Evolutionary conservation across 2,329 filamentous ascomycete species (phyloP).

Genomic region (Coniochaeta hoffmannii): DNA sequence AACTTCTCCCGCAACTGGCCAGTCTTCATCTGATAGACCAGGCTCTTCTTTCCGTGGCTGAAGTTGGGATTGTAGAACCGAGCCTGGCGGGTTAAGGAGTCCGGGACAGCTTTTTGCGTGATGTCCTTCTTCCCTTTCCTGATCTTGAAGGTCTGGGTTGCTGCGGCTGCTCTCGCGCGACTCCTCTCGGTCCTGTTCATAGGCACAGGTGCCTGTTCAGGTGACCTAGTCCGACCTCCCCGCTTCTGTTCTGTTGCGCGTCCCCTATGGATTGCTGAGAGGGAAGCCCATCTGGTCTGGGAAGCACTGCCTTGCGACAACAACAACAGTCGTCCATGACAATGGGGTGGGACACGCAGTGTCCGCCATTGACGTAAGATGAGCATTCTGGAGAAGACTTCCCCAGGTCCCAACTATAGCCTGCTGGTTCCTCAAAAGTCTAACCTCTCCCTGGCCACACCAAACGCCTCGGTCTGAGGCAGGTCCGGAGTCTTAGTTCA

Average conservation of each 20-base stretch:
- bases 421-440: not conserved
- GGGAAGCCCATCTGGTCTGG: not conserved
- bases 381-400: not conserved
- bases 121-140: slow-evolving; percentile 46
- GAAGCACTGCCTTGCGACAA: not conserved
- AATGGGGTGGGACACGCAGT: not conserved
- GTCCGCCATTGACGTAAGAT: not conserved
- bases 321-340: not conserved
- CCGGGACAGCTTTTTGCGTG: slow-evolving; percentile 29
- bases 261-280: slow-evolving; percentile 1
- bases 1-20: slow-evolving; percentile 30
- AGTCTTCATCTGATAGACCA: slow-evolving; percentile 47
- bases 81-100: slow-evolving; percentile 37
- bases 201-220: slow-evolving; percentile 8
- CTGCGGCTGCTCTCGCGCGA: slow-evolving; percentile 15
- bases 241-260: not conserved
- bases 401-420: not conserved
- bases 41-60: slow-evolving; percentile 45
- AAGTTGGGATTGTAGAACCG: slow-evolving; percentile 44
- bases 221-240: not conserved
- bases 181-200: slow-evolving; percentile 21
- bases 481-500: not conserved
- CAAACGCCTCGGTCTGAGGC: not conserved
- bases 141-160: slow-evolving; percentile 24
- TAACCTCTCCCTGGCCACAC: not conserved